Conservation (phyloP, 257 asterid genomes). For the Jacaranda copaia region DNA sequence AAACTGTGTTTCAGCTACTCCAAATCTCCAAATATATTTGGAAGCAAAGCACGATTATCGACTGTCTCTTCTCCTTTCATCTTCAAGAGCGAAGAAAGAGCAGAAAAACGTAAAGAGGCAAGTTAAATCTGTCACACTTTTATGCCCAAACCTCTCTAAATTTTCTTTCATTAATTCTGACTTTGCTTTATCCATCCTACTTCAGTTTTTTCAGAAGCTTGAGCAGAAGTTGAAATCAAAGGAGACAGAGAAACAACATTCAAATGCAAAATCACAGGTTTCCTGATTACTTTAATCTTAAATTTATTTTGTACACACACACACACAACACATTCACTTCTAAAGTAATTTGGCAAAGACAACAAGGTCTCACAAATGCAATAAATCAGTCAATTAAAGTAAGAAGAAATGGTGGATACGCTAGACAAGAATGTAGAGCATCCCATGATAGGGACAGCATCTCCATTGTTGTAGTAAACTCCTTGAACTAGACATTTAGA, state of each 20-base stretch:
- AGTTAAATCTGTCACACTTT: constrained; percentile 29
- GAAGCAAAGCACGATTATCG: constrained; percentile 47
- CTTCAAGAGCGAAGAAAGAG: constrained; percentile 89
- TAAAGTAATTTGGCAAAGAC: not conserved
- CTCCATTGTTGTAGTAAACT: too few species aligned
- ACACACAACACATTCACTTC: not conserved
- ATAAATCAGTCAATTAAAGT: too few species aligned
- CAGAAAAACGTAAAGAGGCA: constrained; percentile 84
- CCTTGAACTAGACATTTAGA: too few species aligned
- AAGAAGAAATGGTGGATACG: too few species aligned
- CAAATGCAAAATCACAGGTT: constrained; percentile 65
- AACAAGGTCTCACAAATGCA: too few species aligned
- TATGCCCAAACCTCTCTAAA: not conserved
- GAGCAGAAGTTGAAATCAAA: constrained; percentile 60
- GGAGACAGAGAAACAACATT: constrained; percentile 53
- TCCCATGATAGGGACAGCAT: too few species aligned
- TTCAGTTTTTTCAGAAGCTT: constrained; percentile 74
- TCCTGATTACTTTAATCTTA: constrained; percentile 18
- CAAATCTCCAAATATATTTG: constrained; percentile 44
- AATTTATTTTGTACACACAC: constrained; percentile 1
- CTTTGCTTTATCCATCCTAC: constrained; percentile 21
- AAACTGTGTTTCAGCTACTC: constrained; percentile 50
- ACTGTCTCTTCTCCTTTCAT: constrained; percentile 60
- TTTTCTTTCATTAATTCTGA: constrained; percentile 32
- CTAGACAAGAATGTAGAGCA: too few species aligned